phyloP scores from a whole-genome alignment of 75 land plant genomes.

The Selaginella moellendorffii region DNA sequence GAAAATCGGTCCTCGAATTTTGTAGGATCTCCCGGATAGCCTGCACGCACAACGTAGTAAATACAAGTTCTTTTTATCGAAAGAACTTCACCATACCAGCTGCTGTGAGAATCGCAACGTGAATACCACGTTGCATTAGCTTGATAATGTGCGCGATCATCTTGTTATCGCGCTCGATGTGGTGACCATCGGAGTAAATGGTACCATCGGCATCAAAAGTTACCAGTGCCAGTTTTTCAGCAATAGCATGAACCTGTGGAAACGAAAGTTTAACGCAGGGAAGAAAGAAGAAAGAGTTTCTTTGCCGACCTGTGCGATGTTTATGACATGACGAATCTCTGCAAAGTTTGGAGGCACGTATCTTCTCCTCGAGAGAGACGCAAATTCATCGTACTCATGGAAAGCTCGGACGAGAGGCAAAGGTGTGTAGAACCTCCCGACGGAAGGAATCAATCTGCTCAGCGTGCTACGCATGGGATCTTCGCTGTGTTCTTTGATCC shows the following conservation, averaged over 20 bases:
- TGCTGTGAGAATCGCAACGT: constrained; percentile 43
- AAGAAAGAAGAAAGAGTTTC: no score
- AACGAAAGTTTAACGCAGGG: no score
- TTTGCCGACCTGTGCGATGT: constrained; percentile 32
- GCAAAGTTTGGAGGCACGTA: constrained; percentile 40
- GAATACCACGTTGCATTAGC: constrained; percentile 35
- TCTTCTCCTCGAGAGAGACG: constrained; percentile 29
- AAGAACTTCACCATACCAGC: constrained; percentile 26
- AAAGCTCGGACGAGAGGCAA: constrained; percentile 35
- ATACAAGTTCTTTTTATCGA: no score
- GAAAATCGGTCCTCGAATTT: constrained; percentile 29
- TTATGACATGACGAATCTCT: constrained; percentile 37
- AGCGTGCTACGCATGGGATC: constrained; percentile 35
- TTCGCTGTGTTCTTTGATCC: constrained; percentile 35
- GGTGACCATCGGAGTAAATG: constrained; percentile 40
- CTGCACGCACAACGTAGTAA: constrained; percentile 16
- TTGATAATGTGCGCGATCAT: constrained; percentile 37
- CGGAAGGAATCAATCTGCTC: constrained; percentile 29
- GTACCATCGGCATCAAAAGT: constrained; percentile 47
- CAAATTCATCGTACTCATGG: constrained; percentile 40
- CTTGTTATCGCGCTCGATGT: constrained; percentile 38
- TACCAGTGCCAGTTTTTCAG: constrained; percentile 26
- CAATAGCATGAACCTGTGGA: constrained; percentile 39
- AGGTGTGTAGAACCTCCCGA: constrained; percentile 35
- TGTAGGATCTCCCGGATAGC: constrained; percentile 30